A percentile compares a stretch with the other conserved stretches of the same genome.
Evolutionary conservation across 2,329 filamentous ascomycete genomes (phyloP).

Genomic region (Colletotrichum brevisporum): DNA sequence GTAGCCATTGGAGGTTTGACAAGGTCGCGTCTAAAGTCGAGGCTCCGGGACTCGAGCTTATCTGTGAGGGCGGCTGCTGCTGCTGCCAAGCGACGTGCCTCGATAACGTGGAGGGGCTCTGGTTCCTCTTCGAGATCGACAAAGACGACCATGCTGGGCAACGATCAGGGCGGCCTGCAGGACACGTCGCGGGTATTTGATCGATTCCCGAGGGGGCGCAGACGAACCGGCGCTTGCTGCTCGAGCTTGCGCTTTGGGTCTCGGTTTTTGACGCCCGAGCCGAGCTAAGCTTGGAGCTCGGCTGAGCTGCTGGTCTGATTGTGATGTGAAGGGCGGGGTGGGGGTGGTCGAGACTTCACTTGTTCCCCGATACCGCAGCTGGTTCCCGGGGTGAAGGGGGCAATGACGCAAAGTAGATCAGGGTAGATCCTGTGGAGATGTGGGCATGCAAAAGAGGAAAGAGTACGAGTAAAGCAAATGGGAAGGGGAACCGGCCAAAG

Average conservation of each 20-base stretch:
- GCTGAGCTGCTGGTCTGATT: slow-evolving; percentile 4
- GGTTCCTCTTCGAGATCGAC: slow-evolving; percentile 45
- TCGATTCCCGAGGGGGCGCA: not conserved
- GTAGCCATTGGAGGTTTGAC: slow-evolving; percentile 17
- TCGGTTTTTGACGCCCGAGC: slow-evolving; percentile 32
- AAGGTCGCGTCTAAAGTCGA: slow-evolving; percentile 11
- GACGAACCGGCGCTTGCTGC: slow-evolving; percentile 19
- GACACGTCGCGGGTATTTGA: slow-evolving; percentile 18
- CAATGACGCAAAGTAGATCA: slow-evolving; percentile 36
- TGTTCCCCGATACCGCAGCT: slow-evolving; percentile 38
- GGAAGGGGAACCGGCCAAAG: not conserved
- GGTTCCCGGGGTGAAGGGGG: slow-evolving; percentile 9
- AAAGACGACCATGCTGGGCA: slow-evolving; percentile 42
- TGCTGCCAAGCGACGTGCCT: slow-evolving; percentile 31
- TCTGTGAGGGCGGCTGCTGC: slow-evolving; percentile 34
- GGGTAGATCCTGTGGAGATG: slow-evolving; percentile 27
- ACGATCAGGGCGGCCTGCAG: not conserved
- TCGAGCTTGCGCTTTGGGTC: slow-evolving; percentile 28
- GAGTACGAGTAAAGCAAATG: not conserved
- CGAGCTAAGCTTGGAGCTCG: slow-evolving; percentile 19
- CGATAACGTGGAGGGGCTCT: slow-evolving; percentile 35
- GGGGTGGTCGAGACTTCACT: slow-evolving; percentile 20
- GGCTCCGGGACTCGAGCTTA: slow-evolving; percentile 24
- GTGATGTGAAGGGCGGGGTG: slow-evolving; percentile 27
- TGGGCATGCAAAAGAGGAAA: not conserved